Conservation (phyloP, 768 basidiomycete species). For the Tricholoma bakamatsutake region DNA sequence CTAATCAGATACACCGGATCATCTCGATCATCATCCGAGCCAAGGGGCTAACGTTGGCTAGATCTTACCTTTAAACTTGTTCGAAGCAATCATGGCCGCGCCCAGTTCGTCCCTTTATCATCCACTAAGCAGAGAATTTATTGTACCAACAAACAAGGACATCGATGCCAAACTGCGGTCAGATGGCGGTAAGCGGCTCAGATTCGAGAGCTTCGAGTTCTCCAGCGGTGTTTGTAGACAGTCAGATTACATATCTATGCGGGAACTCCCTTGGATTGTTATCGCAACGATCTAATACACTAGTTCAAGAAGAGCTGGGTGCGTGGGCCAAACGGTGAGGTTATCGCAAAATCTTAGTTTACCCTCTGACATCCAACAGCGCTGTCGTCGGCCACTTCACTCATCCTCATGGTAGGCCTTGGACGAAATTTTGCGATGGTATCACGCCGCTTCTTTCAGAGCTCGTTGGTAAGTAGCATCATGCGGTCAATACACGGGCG, state of each 20-base stretch:
- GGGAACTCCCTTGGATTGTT: constrained; percentile 92
- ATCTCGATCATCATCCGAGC: neutral
- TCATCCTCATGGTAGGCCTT: constrained; percentile 80
- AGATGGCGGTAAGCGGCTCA: constrained; percentile 30
- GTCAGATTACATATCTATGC: constrained; percentile 77
- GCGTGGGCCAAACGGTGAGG: constrained; percentile 75
- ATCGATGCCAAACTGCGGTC: constrained; percentile 36
- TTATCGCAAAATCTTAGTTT: constrained; percentile 1
- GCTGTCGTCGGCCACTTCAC: constrained; percentile 86
- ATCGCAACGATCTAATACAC: constrained; percentile 62
- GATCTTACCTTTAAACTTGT: neutral
- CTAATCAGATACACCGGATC: constrained; percentile 7
- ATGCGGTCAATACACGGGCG: neutral
- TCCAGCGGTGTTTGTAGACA: constrained; percentile 30
- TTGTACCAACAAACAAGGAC: constrained; percentile 48
- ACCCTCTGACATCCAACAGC: constrained; percentile 33
- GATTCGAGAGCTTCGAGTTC: neutral
- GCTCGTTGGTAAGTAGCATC: constrained; percentile 60
- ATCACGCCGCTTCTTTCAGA: constrained; percentile 73
- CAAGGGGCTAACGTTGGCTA: no score
- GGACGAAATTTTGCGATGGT: constrained; percentile 72
- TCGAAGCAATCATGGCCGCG: constrained; percentile 1
- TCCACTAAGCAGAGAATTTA: constrained; percentile 48
- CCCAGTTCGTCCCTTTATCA: neutral
- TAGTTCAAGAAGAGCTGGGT: constrained; percentile 77